These are phyloP conservation scores for Aspergillus piperis DNA, from an alignment of 2,329 filamentous ascomycete genomes.

Conservation along the genomic window DNA sequence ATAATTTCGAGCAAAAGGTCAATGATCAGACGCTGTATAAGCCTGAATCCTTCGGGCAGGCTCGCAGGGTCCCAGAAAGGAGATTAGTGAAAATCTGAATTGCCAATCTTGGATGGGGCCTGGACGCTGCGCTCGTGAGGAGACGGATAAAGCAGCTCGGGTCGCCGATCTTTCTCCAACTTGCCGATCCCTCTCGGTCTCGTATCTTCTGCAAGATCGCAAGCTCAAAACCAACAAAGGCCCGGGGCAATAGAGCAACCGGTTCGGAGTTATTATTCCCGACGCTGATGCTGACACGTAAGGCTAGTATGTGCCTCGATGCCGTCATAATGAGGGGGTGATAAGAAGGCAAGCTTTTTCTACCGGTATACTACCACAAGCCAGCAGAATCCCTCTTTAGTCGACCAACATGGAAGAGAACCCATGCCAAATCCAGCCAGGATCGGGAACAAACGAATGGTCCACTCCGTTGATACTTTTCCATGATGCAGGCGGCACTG, in stretches of 20 bases:
- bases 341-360: not conserved
- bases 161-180: not conserved
- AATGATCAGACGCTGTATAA: too few species aligned
- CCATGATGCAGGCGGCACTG: slow-evolving; percentile 12
- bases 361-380: not conserved
- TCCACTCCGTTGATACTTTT: slow-evolving; percentile 8
- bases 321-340: not conserved
- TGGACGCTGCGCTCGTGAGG: too few species aligned
- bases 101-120: too few species aligned
- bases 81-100: too few species aligned
- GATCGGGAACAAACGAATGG: not conserved
- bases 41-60: too few species aligned
- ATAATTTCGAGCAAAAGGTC: too few species aligned
- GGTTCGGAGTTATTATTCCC: not conserved
- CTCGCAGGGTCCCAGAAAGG: too few species aligned
- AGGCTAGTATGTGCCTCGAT: not conserved
- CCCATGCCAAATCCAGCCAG: slow-evolving; percentile 7
- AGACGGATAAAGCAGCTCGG: too few species aligned
- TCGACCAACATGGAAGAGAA: slow-evolving; percentile 6
- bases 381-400: not conserved
- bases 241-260: too few species aligned
- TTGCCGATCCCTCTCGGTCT: not conserved
- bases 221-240: too few species aligned
- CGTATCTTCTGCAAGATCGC: not conserved
- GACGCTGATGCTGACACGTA: not conserved